Evolutionary conservation across 2,329 filamentous ascomycete species (phyloP), one percentile per base, ranked within the genome.

Genomic region (Microsporum audouinii): DNA sequence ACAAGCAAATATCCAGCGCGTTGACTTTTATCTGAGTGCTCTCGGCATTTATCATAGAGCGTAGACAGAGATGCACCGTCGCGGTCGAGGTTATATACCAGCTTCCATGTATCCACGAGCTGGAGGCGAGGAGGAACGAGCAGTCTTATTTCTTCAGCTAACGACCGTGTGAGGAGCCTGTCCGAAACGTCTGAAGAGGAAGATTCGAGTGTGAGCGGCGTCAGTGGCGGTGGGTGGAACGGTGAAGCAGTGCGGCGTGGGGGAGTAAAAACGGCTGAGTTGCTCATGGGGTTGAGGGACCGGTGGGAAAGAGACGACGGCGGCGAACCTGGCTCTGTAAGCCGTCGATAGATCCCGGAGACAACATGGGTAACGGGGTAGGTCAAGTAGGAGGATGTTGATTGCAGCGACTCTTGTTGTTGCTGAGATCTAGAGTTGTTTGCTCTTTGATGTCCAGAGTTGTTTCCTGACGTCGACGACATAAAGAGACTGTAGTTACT

Each of bases 61-160:
- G 94, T 97, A 7, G 83, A 82, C 39, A 99, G 76, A 65, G 89
- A 94, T 58, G 91, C 89, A 10, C 94, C 94, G 73, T 99, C 86
- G 74, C 95, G 88, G 69, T 96, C 91, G 39, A 99, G 79, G 66
- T 89, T 95, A 76, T 97, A 99, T 41, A 87, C 82, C 58, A 97
- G 77, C 60, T 81, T 82, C 94, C 94, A 99, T 63, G 87, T 84
- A 67, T 96, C 91, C 63, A 87, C 84, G 51, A 99, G 84, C 73
- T 95, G 89, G 63, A 97, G 76, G 57, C 94, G 82, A 66, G 95
- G 85, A 0, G 94, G 94, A 27, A 97, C 79, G 69, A 97, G 85
- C 43, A 95, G 82, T 56, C 94, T 83, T 61, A 97, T 96, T 77
- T 97, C 94, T 76, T 97, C 94, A 2, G 92, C 94, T 34, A 97